A percentile compares a stretch with the other conserved stretches of the same genome.
Evolutionary conservation across 768 basidiomycete species (phyloP).

Genomic region (Candolleomyces efflorescens): DNA sequence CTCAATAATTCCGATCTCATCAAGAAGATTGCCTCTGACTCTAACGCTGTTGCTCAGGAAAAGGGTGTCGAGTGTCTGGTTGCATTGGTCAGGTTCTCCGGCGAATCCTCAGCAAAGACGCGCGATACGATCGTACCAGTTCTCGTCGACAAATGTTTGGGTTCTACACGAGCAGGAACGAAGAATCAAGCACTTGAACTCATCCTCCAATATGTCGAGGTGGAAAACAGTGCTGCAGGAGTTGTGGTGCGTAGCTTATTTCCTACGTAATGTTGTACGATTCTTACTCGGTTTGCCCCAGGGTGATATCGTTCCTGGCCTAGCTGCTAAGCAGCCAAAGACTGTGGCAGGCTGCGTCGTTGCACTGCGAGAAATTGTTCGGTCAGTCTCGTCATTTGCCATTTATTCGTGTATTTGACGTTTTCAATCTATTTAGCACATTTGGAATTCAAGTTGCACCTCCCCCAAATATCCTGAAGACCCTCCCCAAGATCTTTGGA

Average conservation of each 20-base stretch:
- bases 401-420: background rate
- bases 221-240: conserved; percentile 84
- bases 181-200: conserved; percentile 85
- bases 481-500: conserved; percentile 88
- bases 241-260: conserved; percentile 69
- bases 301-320: conserved; percentile 78
- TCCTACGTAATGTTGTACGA: conserved; percentile 10
- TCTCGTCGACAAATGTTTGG: conserved; percentile 93
- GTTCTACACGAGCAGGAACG: conserved; percentile 86
- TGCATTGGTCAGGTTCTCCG: conserved; percentile 85
- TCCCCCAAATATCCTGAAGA: conserved; percentile 77
- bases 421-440: conserved; percentile 35
- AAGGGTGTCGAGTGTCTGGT: conserved; percentile 91
- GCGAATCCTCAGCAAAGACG: conserved; percentile 81
- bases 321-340: conserved; percentile 94
- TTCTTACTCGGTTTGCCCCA: conserved; percentile 31
- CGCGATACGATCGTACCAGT: conserved; percentile 82
- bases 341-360: conserved; percentile 74
- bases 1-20: conserved; percentile 70
- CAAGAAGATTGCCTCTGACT: conserved; percentile 84
- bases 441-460: conserved; percentile 79
- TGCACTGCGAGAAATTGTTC: conserved; percentile 79
- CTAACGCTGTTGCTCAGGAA: conserved; percentile 97
- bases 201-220: conserved; percentile 85
- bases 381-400: conserved; percentile 43